Percentiles rank a stretch among this genome's conserved stretches.
These are phyloP conservation scores for Nicotiana obtusifolia DNA, from an alignment of 257 asterid genomes.

Conservation along the genomic window DNA sequence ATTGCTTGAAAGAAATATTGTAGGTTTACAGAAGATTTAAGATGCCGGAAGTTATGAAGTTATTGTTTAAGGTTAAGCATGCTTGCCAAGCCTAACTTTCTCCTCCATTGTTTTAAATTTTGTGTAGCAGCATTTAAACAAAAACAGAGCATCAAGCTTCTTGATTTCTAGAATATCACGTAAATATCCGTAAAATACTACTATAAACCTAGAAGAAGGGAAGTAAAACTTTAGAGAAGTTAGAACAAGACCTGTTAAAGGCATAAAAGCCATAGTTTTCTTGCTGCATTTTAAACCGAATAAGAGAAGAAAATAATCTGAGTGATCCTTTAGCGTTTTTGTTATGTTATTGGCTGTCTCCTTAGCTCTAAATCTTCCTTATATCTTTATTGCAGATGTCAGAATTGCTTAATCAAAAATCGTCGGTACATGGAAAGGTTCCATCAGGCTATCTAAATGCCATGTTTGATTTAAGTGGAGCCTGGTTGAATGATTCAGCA, in stretches of 20 bases:
- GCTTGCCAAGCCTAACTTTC: background rate
- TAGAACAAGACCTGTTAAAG: background rate
- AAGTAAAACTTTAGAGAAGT: background rate
- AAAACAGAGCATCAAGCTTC: background rate
- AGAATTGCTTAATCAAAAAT: slow-evolving; percentile 83
- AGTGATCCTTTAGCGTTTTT: background rate
- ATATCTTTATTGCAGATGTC: slow-evolving; percentile 71
- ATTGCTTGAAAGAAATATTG: too few species aligned
- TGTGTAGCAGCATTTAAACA: background rate
- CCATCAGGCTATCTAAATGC: slow-evolving; percentile 93
- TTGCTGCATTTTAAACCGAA: background rate
- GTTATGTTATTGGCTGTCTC: background rate
- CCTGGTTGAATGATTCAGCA: slow-evolving; percentile 88
- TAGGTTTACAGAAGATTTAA: too few species aligned
- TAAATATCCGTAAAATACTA: background rate
- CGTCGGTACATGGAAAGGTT: slow-evolving; percentile 86
- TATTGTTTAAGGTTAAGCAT: too few species aligned
- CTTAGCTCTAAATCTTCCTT: background rate
- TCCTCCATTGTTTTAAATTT: background rate
- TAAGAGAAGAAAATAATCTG: background rate
- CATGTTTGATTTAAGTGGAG: slow-evolving; percentile 79
- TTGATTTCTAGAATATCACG: background rate
- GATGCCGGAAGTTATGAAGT: too few species aligned
- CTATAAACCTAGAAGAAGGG: background rate
- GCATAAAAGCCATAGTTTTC: background rate